A percentile compares a stretch with the other conserved stretches of the same genome.
Conservation (phyloP, 2,329 filamentous ascomycete species). For the Clonostachys rhizophaga region DNA sequence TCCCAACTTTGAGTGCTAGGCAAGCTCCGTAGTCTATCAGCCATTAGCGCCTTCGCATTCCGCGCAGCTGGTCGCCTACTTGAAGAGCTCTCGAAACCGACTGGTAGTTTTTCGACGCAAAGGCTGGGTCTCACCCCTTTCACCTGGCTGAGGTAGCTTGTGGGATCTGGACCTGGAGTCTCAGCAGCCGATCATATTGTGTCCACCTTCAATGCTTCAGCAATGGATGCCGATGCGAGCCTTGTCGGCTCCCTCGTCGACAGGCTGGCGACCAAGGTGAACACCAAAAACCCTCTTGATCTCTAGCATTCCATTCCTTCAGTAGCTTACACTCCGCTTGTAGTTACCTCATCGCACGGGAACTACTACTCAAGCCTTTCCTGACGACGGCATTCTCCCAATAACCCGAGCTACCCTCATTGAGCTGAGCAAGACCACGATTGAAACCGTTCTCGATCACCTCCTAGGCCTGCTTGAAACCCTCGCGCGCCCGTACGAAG, state of each 20-base stretch:
- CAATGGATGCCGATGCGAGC: slow-evolving; percentile 55
- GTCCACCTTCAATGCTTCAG: slow-evolving; percentile 3
- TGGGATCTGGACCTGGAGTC: too few species aligned
- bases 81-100: too few species aligned
- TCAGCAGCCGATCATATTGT: too few species aligned
- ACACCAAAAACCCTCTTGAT: slow-evolving; percentile 3
- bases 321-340: slow-evolving; percentile 21
- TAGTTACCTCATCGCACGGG: slow-evolving; percentile 62
- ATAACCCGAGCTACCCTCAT: slow-evolving; percentile 59
- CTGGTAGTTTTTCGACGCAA: too few species aligned
- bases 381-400: slow-evolving; percentile 55
- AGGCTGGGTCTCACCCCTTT: too few species aligned
- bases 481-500: slow-evolving; percentile 48
- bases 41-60: too few species aligned
- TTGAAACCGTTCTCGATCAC: slow-evolving; percentile 50
- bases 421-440: slow-evolving; percentile 50
- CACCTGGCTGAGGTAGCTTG: too few species aligned
- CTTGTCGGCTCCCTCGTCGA: slow-evolving; percentile 59
- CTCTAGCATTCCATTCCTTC: not conserved
- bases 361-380: slow-evolving; percentile 48
- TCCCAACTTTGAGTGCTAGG: too few species aligned
- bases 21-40: too few species aligned
- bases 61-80: too few species aligned
- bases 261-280: slow-evolving; percentile 57
- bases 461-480: slow-evolving; percentile 55